Percentiles rank a stretch among this genome's conserved stretches.
phyloP scores from a whole-genome alignment of 2,329 filamentous ascomycete species.

The Colletotrichum filicis region DNA sequence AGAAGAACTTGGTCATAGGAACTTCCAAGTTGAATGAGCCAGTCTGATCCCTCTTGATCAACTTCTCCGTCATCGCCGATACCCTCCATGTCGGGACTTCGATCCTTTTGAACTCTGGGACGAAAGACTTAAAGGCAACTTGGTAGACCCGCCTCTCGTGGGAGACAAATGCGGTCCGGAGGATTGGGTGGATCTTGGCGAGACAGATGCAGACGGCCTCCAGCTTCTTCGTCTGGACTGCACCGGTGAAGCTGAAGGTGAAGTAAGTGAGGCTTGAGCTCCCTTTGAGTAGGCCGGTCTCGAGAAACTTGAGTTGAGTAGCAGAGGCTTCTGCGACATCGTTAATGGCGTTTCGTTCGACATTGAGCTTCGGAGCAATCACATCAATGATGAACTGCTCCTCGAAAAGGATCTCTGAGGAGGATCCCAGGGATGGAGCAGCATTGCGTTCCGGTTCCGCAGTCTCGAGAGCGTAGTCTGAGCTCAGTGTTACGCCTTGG shows the following conservation, averaged over 20 bases:
- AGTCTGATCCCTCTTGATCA: conserved; percentile 55
- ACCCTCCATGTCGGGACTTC: conserved; percentile 54
- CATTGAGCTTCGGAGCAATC: conserved; percentile 55
- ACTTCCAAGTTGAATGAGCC: conserved; percentile 51
- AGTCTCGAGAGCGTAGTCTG: conserved; percentile 23
- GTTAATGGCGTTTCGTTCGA: conserved; percentile 54
- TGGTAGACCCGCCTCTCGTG: conserved; percentile 60
- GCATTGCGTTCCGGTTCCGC: neutral
- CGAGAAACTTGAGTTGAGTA: conserved; percentile 59
- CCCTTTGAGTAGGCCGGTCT: conserved; percentile 56
- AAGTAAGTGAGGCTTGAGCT: conserved; percentile 60
- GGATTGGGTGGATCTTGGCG: conserved; percentile 57
- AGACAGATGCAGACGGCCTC: conserved; percentile 59
- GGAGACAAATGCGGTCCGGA: conserved; percentile 64
- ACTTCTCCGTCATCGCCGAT: conserved; percentile 49
- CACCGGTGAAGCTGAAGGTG: conserved; percentile 58
- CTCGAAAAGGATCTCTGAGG: conserved; percentile 37
- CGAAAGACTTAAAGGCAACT: conserved; percentile 55
- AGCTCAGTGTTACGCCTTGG: conserved; percentile 41
- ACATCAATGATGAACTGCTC: conserved; percentile 52
- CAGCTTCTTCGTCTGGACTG: conserved; percentile 53
- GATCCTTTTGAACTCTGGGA: conserved; percentile 56
- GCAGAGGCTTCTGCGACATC: conserved; percentile 61
- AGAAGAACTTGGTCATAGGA: conserved; percentile 61
- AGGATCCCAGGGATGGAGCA: neutral